These are phyloP conservation scores for Venturia asperata DNA, from an alignment of 2,329 filamentous ascomycete genomes.

Conservation along the genomic window DNA sequence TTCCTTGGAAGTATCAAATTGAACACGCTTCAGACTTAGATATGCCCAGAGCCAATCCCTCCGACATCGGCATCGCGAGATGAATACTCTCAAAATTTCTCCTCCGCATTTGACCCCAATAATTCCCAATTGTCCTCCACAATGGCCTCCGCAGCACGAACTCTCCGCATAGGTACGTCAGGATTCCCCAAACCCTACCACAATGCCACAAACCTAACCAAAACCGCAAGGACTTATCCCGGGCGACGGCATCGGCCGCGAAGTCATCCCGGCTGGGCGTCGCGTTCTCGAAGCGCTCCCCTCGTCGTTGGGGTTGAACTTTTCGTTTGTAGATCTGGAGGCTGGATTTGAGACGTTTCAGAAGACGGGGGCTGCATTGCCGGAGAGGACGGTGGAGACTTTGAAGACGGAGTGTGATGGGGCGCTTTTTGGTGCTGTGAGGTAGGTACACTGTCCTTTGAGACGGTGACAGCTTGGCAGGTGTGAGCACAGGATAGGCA, in stretches of 20 bases:
- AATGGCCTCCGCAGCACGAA: conserved; percentile 45
- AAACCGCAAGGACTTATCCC: conserved; percentile 71
- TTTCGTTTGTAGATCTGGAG: conserved; percentile 87
- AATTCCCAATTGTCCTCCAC: not conserved
- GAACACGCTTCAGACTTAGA: too few relatives aligned
- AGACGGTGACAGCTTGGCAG: not conserved
- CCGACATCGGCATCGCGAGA: conserved; percentile 7
- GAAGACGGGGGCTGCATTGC: conserved; percentile 77
- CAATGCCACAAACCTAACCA: conserved; percentile 19
- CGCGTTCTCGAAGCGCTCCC: conserved; percentile 89
- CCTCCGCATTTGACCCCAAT: not conserved
- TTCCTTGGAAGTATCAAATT: too few relatives aligned
- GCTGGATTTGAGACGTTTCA: conserved; percentile 94
- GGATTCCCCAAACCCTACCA: not conserved
- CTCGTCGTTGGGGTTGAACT: conserved; percentile 81
- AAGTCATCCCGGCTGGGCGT: conserved; percentile 92
- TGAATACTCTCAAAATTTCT: not conserved
- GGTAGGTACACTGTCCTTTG: conserved; percentile 34
- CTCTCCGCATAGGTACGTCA: conserved; percentile 59
- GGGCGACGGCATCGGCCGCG: conserved; percentile 95
- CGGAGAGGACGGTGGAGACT: conserved; percentile 83
- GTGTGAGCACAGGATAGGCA: not conserved
- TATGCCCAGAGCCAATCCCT: not conserved
- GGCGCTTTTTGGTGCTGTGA: conserved; percentile 92
- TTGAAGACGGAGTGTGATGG: conserved; percentile 89